Evolutionary conservation across 139 green algal genomes (phyloP), one percentile per base, ranked within the genome.

Genomic region (Chlamydomonas applanata): DNA sequence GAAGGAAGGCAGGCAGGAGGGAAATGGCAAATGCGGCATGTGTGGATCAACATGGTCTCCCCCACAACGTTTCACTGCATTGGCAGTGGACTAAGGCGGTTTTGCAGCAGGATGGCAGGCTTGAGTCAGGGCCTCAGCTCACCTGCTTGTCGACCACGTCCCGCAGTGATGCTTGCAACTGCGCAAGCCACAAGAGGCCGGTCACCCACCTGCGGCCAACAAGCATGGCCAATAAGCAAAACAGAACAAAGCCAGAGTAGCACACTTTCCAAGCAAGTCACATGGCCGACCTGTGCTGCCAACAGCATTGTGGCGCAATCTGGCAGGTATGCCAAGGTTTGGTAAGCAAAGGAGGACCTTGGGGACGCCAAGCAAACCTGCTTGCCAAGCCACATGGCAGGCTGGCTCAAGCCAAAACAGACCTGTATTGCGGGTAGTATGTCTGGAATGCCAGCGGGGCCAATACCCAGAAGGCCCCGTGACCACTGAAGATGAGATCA

Each of bases 401-500:
- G 14, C 14, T 14, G 46, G 14, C 46, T 56, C 46, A 56, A 14
- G 24, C 20, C 20, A 62, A 33, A 27, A 62, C 53, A 62, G 46
- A 60, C 24, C 25, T 49, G 67, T 56, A 25, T 1, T 32, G 57
- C 24, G 78, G 82, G 76, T 90, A 92, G 69, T 88, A 94, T 7
- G 80, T 88, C 45, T 79, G 73, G 24, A 92, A 85, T 3, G 79
- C 82, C 16, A 94, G 75, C 0, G 87, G 87, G 1, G 87, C 85
- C 5, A 88, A 53, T 1, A 76, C 77, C 74, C 91, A 94, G 54
- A 94, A 91, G 1, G 85, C 88, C 35, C 79, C 82, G 68, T 94
- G 89, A 9, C 89, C 89, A 57, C 80, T 88, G 81, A 92, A 86
- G 2, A 96, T 83, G 0, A 96, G 80, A 71, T 96, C 91, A 71